These are phyloP conservation scores for Eucalyptus tenuipes DNA, from an alignment of 345 rosid species.

Conservation along the genomic window DNA sequence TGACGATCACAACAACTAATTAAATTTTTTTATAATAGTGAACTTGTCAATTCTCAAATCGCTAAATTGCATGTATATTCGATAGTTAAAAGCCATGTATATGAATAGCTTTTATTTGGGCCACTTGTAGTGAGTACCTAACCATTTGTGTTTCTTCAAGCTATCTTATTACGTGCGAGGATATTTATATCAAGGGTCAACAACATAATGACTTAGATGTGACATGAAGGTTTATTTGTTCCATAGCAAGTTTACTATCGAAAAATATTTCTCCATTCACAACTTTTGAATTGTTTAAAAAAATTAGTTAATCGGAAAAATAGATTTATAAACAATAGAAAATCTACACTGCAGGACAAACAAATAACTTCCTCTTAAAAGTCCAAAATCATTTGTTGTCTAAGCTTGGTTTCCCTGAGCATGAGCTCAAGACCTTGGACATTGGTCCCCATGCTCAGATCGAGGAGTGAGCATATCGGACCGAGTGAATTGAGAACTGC, in stretches of 20 bases:
- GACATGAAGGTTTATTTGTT: neutral
- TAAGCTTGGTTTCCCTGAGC: no score
- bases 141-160: neutral
- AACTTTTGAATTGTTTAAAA: neutral
- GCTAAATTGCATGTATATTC: no score
- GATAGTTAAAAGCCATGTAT: neutral
- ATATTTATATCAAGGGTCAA: neutral
- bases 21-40: neutral
- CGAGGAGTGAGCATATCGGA: no score
- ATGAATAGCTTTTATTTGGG: neutral
- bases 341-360: neutral
- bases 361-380: neutral
- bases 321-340: no score
- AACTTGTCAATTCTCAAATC: neutral
- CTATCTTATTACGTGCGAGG: neutral
- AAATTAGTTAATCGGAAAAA: no score
- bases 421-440: no score
- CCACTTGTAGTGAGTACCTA: neutral
- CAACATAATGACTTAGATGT: neutral
- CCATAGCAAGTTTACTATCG: neutral
- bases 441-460: neutral
- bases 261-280: neutral
- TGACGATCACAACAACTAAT: neutral
- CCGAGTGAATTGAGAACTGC: fast-evolving
- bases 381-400: neutral